phyloP scores from a whole-genome alignment of 108 stramenopile genomes.

The Licmophora abbreviata region DNA sequence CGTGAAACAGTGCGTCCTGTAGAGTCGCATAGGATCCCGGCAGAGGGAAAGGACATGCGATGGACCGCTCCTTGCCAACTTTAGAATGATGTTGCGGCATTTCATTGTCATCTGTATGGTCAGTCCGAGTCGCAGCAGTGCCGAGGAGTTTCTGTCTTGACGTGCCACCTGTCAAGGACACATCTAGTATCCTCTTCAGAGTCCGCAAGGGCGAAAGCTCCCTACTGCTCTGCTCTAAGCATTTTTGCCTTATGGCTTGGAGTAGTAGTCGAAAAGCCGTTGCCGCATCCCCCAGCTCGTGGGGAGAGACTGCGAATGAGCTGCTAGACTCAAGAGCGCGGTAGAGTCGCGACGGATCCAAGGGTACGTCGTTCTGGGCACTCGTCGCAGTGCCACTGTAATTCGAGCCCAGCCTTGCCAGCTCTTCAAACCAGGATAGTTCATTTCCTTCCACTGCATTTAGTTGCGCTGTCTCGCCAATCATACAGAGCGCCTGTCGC shows the following conservation, averaged over 20 bases:
- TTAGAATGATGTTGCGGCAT: not conserved
- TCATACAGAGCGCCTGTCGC: not conserved
- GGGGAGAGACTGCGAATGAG: not conserved
- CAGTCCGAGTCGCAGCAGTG: not conserved
- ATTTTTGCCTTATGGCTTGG: not conserved
- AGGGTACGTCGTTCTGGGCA: too few species aligned
- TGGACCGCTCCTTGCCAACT: not conserved
- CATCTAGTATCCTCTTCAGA: not conserved
- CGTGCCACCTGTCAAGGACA: not conserved
- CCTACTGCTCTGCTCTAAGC: not conserved
- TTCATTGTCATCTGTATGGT: not conserved
- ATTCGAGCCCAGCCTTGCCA: too few species aligned
- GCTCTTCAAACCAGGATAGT: too few species aligned
- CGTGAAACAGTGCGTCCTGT: not conserved
- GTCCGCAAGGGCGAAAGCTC: not conserved
- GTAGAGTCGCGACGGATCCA: too few species aligned
- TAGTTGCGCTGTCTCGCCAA: not conserved
- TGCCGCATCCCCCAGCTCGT: constrained; percentile 30
- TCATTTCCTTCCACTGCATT: too few species aligned
- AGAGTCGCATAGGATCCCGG: not conserved
- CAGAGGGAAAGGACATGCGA: not conserved
- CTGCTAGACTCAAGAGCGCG: not conserved
- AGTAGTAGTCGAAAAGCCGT: constrained; percentile 10
- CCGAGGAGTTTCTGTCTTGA: not conserved
- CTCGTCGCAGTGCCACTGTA: too few species aligned